Conservation (phyloP, 768 basidiomycete genomes). For the Piloderma croceum region DNA sequence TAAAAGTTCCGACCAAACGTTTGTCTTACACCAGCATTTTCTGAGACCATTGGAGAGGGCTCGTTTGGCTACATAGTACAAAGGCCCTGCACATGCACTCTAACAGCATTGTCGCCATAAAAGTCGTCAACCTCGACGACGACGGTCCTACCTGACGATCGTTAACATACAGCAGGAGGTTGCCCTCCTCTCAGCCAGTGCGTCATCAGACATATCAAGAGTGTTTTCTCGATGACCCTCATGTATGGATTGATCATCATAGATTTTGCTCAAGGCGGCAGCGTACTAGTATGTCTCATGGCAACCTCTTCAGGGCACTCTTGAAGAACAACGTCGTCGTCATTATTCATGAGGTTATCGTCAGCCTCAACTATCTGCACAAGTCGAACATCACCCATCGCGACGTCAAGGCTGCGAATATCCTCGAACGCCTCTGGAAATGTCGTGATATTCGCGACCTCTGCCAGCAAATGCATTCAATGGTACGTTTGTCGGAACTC, state of each 20-base stretch:
- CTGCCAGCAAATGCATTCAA: conserved; percentile 61
- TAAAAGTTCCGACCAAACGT: no score
- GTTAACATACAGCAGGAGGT: no score
- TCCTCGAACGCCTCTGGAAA: conserved; percentile 62
- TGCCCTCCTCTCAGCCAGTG: no score
- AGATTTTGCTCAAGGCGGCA: conserved; percentile 72
- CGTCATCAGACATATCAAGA: no score
- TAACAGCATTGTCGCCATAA: no score
- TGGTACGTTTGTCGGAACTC: conserved; percentile 76
- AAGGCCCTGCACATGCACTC: no score
- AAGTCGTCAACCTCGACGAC: no score
- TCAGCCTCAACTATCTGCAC: conserved; percentile 63
- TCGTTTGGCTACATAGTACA: no score
- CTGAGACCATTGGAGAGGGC: no score
- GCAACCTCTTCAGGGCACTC: conserved; percentile 47
- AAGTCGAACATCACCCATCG: conserved; percentile 67
- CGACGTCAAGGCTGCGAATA: conserved; percentile 77
- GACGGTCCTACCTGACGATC: no score
- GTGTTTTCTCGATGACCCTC: conserved; percentile 62
- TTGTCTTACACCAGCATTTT: no score
- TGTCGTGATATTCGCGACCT: conserved; percentile 56
- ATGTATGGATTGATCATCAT: conserved; percentile 79
- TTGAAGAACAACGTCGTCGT: conserved; percentile 64
- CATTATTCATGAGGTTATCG: conserved; percentile 59
- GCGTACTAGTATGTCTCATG: conserved; percentile 67